phyloP scores from a whole-genome alignment of 2,329 filamentous ascomycete species.

The Cladophialophora bantiana region DNA sequence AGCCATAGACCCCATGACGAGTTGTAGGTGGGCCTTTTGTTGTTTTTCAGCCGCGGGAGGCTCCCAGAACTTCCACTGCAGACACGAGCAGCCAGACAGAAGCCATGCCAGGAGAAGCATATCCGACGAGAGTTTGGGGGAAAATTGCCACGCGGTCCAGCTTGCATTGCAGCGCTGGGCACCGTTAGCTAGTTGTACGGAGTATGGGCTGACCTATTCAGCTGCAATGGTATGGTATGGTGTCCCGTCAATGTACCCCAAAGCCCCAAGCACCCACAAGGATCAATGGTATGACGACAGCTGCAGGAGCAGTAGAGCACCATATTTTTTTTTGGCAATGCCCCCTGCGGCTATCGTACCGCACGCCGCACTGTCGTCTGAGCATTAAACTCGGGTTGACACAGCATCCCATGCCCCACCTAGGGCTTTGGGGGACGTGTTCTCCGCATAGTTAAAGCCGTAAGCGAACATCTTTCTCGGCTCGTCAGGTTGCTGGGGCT shows the following conservation, averaged over 20 bases:
- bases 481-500: conserved; percentile 1
- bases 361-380: background rate
- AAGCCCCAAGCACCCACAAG: background rate
- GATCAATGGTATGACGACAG: conserved; percentile 8
- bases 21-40: conserved; percentile 12
- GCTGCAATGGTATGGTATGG: conserved; percentile 1
- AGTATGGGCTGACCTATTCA: conserved; percentile 1
- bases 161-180: conserved; percentile 20
- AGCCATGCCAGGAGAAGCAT: conserved; percentile 19
- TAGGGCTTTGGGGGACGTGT: background rate
- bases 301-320: background rate
- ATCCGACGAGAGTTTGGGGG: conserved; percentile 14
- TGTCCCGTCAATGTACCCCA: conserved; percentile 1
- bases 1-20: conserved; percentile 9
- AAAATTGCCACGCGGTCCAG: conserved; percentile 24
- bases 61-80: conserved; percentile 13
- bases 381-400: conserved; percentile 3
- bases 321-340: background rate
- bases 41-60: conserved; percentile 25
- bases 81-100: conserved; percentile 1
- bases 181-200: conserved; percentile 7
- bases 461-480: conserved; percentile 6
- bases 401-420: background rate
- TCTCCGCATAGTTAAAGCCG: conserved; percentile 4
- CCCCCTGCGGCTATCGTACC: background rate